These are phyloP conservation scores for Neonectria sp. DNA, from an alignment of 2,329 filamentous ascomycete species.

Conservation along the genomic window DNA sequence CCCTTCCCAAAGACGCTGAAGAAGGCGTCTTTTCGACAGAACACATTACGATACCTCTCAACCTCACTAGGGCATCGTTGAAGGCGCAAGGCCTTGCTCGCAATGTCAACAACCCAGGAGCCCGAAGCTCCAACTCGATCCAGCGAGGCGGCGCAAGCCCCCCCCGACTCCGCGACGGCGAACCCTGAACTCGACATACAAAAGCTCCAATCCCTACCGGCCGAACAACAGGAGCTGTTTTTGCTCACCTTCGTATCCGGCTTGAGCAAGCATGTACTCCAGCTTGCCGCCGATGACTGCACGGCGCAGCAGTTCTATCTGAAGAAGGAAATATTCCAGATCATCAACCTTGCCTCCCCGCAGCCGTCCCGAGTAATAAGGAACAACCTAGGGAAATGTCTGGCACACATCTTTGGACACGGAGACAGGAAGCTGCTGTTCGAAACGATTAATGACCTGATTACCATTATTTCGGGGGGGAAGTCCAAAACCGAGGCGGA, in stretches of 20 bases:
- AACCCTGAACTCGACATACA: constrained; percentile 88
- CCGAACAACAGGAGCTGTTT: constrained; percentile 96
- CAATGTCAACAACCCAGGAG: constrained; percentile 57
- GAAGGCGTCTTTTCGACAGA: constrained; percentile 26
- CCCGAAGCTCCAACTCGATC: constrained; percentile 52
- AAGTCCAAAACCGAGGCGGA: constrained; percentile 85
- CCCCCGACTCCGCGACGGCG: constrained; percentile 59
- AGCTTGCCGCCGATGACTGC: constrained; percentile 82
- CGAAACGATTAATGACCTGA: constrained; percentile 92
- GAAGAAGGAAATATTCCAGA: constrained; percentile 94
- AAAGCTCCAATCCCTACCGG: constrained; percentile 90
- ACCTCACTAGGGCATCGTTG: constrained; percentile 34
- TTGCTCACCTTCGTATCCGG: constrained; percentile 90
- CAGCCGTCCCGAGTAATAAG: constrained; percentile 90
- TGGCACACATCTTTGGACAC: constrained; percentile 85
- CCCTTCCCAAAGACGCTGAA: constrained; percentile 19
- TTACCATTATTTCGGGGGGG: constrained; percentile 78
- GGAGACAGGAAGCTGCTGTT: constrained; percentile 94
- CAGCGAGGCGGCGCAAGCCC: constrained; percentile 50
- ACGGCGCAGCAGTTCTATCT: constrained; percentile 91
- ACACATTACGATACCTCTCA: constrained; percentile 25
- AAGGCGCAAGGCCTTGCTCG: constrained; percentile 37
- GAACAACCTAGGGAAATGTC: constrained; percentile 88
- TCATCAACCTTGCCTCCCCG: constrained; percentile 88
- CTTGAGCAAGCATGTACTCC: constrained; percentile 84